phyloP scores from a whole-genome alignment of 2,329 filamentous ascomycete species.

The Sclerotinia trifoliorum region DNA sequence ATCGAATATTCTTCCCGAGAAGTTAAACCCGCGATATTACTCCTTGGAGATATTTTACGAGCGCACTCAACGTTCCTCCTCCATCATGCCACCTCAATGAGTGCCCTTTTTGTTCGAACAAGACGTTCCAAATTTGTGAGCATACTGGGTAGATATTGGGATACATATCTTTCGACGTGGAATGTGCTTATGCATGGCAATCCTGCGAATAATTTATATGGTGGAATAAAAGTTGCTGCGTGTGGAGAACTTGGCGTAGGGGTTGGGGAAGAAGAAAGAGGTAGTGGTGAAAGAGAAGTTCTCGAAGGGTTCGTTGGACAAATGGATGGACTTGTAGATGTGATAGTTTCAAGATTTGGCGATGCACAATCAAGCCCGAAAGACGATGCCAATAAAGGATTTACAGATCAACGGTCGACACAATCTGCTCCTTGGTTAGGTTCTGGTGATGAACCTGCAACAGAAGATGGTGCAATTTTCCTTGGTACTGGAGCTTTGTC shows the following conservation, averaged over 20 bases:
- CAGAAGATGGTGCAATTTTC: conserved; percentile 83
- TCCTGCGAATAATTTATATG: conserved; percentile 74
- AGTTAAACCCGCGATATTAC: conserved; percentile 75
- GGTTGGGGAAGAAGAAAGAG: conserved; percentile 92
- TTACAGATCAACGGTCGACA: conserved; percentile 30
- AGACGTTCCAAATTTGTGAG: conserved; percentile 68
- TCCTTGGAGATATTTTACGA: conserved; percentile 77
- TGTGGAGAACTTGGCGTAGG: conserved; percentile 91
- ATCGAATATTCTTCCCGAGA: conserved; percentile 88
- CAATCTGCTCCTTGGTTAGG: conserved; percentile 66
- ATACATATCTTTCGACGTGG: conserved; percentile 68
- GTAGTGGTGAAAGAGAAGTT: conserved; percentile 89
- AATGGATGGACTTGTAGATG: conserved; percentile 81
- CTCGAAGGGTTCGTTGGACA: conserved; percentile 80
- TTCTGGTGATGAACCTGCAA: conserved; percentile 61
- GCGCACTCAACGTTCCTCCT: conserved; percentile 83
- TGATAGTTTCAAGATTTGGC: conserved; percentile 85
- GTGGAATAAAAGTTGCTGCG: conserved; percentile 82
- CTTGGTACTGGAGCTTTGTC: conserved; percentile 75
- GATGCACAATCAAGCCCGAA: conserved; percentile 34
- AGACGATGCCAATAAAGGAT: conserved; percentile 37
- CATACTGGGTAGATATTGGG: conserved; percentile 79
- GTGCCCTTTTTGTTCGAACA: conserved; percentile 64
- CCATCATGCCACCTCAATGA: conserved; percentile 77
- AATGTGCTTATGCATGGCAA: conserved; percentile 89